Evolutionary conservation across 768 basidiomycete species (phyloP), one percentile per base, ranked within the genome.

Genomic region (Hericium alpestre): DNA sequence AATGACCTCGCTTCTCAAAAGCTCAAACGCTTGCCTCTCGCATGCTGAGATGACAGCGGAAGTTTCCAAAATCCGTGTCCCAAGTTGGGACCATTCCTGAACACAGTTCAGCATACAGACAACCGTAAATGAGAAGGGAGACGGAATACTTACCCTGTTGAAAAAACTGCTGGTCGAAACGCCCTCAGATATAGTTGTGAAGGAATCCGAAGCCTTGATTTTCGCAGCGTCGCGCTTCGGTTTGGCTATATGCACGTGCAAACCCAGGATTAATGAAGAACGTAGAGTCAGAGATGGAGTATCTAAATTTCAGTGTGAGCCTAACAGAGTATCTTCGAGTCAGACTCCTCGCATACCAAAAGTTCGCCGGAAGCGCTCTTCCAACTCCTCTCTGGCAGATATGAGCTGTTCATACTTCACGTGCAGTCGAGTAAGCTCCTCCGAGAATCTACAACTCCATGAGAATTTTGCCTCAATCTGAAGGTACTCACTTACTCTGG

Each of bases 41-140:
- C 78, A 80, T 10, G 66, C 64, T 15, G 68, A 60, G 53, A 93
- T 77, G 3, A 76, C 75, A 20, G 70, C 64, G 0, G 77, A 79
- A 2, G 76, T 81, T 58, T 84, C 81, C 10, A 79, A 66, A 39
- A 93, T 86, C 56, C 76, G 71, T n/a, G 72, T 72, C n/a, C 87
- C 90, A 18, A 93, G 78, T 49, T 76, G 72, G 8, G 86, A 79
- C 90, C 90, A 93, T 59, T 77, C 78, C 90, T 92, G 55, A 1
- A 48, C 10, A 27, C 5, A 55, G 20, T 13, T 43, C 49, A 3
- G 20, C 13, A 23, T 60, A 16, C 57, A 48, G 11, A 54, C 38
- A 51, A 38, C 43, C 22, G 16, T 32, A 43, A 56, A n/a, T 47
- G 7, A 38, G 41, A 48, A 38, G 15, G 10, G 51, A 38, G 32